These are phyloP conservation scores for Sclerotinia sclerotiorum DNA, from an alignment of 2,329 filamentous ascomycete genomes.

Conservation along the genomic window DNA sequence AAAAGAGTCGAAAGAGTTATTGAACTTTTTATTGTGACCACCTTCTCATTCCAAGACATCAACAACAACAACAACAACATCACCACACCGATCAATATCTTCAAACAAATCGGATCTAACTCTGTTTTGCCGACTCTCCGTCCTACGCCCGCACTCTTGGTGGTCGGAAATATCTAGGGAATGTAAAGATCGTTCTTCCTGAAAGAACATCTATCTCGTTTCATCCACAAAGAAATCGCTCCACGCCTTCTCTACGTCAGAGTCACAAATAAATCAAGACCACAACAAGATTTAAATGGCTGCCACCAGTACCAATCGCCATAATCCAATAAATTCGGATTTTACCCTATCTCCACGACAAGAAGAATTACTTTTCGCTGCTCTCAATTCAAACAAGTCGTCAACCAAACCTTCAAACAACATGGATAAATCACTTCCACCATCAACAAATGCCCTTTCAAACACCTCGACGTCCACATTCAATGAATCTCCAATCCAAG, in stretches of 20 bases:
- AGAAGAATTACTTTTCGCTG: constrained; percentile 72
- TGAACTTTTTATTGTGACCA: constrained; percentile 2
- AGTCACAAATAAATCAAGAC: neutral
- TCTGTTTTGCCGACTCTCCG: neutral
- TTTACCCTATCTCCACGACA: constrained; percentile 75
- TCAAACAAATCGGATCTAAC: neutral
- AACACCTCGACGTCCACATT: constrained; percentile 51
- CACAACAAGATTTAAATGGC: constrained; percentile 7
- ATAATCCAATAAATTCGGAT: constrained; percentile 47
- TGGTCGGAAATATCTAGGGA: constrained; percentile 2
- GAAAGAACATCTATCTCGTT: constrained; percentile 1
- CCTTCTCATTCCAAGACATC: neutral
- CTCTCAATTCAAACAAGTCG: constrained; percentile 66
- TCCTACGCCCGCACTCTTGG: neutral
- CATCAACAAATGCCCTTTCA: constrained; percentile 44
- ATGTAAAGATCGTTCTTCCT: constrained; percentile 3
- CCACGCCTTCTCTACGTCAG: constrained; percentile 13
- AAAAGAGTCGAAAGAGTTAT: too few relatives aligned
- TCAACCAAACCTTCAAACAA: constrained; percentile 52
- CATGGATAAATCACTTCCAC: constrained; percentile 33
- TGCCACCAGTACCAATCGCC: constrained; percentile 5
- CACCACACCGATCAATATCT: neutral
- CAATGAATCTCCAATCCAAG: constrained; percentile 49
- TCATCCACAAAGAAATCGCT: neutral
- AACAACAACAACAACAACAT: too few relatives aligned